phyloP scores from a whole-genome alignment of 2,329 filamentous ascomycete species.

The Escovopsis sp. region DNA sequence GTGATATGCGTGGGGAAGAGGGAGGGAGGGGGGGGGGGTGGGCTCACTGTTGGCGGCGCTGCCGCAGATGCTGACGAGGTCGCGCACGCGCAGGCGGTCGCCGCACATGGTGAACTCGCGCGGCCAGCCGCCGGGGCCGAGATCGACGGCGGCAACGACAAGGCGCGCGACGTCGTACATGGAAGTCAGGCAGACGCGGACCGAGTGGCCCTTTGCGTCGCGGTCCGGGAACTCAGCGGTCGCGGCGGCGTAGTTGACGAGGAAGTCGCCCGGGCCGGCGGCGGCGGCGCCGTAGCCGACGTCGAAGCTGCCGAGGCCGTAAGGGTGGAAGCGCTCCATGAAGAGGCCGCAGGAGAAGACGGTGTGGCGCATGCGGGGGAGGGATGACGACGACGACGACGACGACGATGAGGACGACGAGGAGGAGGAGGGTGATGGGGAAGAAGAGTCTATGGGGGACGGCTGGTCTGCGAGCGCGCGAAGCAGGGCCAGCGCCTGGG shows the following conservation, averaged over 20 bases:
- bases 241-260: constrained; percentile 45
- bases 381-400: constrained; percentile 12
- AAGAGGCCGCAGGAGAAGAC: constrained; percentile 61
- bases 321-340: constrained; percentile 60
- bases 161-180: constrained; percentile 57
- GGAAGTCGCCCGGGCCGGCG: constrained; percentile 45
- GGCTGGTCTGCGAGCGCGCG: constrained; percentile 31
- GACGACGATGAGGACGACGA: no score
- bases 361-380: constrained; percentile 47
- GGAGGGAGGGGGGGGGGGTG: constrained; percentile 5
- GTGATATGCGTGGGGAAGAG: no score
- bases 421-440: no score
- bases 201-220: constrained; percentile 32
- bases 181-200: constrained; percentile 53
- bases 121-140: constrained; percentile 48
- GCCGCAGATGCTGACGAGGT: constrained; percentile 39
- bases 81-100: constrained; percentile 45
- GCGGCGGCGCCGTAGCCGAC: constrained; percentile 44
- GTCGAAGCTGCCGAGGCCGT: constrained; percentile 43
- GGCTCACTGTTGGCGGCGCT: constrained; percentile 33
- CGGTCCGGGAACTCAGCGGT: constrained; percentile 45
- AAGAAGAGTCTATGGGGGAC: no score
- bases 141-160: constrained; percentile 52
- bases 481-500: constrained; percentile 40
- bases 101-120: constrained; percentile 54